Percentiles rank a stretch among this genome's conserved stretches.
Conservation (phyloP, 441 rosid species). For the Jatropha podagrica region DNA sequence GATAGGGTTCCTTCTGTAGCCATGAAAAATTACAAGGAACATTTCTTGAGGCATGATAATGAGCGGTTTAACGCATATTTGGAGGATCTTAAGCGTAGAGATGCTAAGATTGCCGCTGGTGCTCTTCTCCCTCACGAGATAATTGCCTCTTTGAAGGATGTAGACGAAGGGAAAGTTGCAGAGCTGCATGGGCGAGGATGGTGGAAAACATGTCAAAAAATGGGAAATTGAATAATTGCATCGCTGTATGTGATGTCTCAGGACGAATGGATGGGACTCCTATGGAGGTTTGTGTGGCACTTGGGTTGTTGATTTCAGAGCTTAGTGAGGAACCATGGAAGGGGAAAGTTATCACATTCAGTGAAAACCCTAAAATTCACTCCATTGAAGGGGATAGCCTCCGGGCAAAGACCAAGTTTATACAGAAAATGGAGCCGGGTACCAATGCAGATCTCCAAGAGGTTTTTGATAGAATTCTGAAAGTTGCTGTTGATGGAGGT, state of each 20-base stretch:
- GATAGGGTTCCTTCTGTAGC: neutral
- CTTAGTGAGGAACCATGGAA: neutral
- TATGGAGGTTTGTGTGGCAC: neutral
- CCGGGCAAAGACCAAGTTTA: neutral
- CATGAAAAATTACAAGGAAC: neutral
- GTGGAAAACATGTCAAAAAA: neutral
- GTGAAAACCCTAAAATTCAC: neutral
- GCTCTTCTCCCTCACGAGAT: neutral
- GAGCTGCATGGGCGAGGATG: neutral
- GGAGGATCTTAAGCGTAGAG: neutral
- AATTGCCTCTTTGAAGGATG: neutral
- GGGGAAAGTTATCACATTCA: neutral
- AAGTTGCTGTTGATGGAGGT: slow-evolving; percentile 6
- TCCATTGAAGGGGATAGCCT: neutral
- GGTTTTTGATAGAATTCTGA: slow-evolving; percentile 20
- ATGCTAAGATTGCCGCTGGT: neutral
- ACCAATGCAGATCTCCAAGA: slow-evolving; percentile 10
- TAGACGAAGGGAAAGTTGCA: neutral
- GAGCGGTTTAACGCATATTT: neutral
- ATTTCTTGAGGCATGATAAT: neutral
- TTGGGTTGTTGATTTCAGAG: neutral
- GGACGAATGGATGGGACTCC: neutral
- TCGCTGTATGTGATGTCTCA: neutral
- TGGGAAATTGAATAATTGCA: neutral
- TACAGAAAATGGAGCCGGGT: slow-evolving; percentile 5